phyloP scores from a whole-genome alignment of 306 rosid genomes.

The Heteromeles arbutifolia region DNA sequence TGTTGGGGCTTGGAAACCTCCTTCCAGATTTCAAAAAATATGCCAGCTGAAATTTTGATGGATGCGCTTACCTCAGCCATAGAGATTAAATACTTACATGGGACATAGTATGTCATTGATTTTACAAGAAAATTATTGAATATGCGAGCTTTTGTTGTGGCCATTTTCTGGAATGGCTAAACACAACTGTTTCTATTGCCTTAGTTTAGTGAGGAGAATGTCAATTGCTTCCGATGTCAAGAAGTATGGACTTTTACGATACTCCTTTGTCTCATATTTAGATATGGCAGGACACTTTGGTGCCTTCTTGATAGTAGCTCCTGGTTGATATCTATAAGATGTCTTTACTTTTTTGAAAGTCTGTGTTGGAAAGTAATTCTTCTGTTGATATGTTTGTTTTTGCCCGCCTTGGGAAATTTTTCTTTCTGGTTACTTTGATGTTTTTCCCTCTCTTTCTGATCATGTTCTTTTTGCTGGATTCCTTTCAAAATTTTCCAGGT shows the following conservation, averaged over 20 bases:
- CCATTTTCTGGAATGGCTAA: background rate
- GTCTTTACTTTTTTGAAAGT: background rate
- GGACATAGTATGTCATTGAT: background rate
- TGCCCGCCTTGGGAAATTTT: background rate
- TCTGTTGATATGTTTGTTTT: background rate
- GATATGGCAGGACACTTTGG: background rate
- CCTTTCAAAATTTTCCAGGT: slow-evolving; percentile 45
- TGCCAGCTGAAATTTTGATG: background rate
- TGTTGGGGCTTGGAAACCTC: slow-evolving; percentile 7
- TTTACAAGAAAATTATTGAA: background rate
- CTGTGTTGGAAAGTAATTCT: background rate
- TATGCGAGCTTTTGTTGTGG: background rate
- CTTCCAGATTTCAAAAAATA: background rate
- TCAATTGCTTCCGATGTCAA: background rate
- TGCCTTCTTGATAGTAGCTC: background rate
- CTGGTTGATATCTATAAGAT: background rate
- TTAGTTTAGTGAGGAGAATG: background rate
- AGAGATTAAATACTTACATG: background rate
- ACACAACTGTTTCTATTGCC: background rate
- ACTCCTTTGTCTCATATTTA: background rate
- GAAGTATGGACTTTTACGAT: background rate
- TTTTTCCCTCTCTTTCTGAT: background rate
- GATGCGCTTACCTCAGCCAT: background rate
- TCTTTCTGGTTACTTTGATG: background rate
- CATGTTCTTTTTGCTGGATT: slow-evolving; percentile 14